These are phyloP conservation scores for Fusarium chuoi DNA, from an alignment of 2,329 filamentous ascomycete species.

Conservation along the genomic window DNA sequence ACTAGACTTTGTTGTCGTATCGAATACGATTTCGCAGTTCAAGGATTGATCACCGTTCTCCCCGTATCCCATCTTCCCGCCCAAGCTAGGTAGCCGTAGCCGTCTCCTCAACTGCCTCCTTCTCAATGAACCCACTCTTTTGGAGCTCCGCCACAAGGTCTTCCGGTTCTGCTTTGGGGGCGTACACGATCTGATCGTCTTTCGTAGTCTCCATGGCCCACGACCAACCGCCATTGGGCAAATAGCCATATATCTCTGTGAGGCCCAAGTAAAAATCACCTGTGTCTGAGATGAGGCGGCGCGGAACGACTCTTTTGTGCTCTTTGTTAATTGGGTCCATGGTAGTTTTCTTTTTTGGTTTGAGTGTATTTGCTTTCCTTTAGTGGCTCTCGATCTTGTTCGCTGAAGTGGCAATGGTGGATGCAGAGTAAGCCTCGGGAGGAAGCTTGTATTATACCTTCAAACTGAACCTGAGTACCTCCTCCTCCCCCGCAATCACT, in stretches of 20 bases:
- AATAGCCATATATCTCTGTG: background rate
- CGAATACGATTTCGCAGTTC: no score
- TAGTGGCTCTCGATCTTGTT: background rate
- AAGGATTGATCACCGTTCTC: no score
- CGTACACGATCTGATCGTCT: background rate
- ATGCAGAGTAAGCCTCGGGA: background rate
- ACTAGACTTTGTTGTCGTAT: no score
- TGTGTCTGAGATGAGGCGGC: background rate
- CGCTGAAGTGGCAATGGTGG: background rate
- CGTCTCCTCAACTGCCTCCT: background rate
- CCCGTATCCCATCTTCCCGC: background rate
- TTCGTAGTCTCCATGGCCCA: background rate
- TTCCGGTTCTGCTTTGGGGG: background rate
- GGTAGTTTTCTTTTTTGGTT: fast-evolving
- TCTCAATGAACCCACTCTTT: background rate
- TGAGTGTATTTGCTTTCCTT: background rate
- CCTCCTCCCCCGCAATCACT: background rate
- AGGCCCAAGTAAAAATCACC: background rate
- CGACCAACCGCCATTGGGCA: background rate
- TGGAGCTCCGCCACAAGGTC: background rate
- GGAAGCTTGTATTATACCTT: background rate
- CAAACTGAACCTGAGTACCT: background rate
- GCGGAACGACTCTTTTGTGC: background rate
- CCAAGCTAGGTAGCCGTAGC: background rate
- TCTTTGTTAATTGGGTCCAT: background rate